Conservation (phyloP, 768 basidiomycete genomes). For the Trametes cubensis region DNA sequence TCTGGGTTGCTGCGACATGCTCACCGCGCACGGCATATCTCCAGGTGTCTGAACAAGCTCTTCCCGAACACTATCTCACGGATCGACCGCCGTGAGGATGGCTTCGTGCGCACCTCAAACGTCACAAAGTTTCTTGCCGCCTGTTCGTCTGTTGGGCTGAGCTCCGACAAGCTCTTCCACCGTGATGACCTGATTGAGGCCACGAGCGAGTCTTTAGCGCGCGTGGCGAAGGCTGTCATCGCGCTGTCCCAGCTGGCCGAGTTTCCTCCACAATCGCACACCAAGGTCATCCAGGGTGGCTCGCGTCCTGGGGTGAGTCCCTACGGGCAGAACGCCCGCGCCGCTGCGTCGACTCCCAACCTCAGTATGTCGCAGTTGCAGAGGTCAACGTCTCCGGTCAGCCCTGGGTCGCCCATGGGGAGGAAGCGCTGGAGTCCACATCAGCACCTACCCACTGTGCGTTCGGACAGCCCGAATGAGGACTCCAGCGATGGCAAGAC, state of each 20-base stretch:
- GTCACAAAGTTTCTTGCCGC: conserved; percentile 78
- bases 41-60: conserved; percentile 80
- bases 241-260: conserved; percentile 68
- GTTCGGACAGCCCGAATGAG: conserved; percentile 57
- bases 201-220: conserved; percentile 60
- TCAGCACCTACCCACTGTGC: conserved; percentile 50
- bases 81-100: conserved; percentile 68
- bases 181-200: conserved; percentile 68
- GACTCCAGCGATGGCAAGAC: conserved; percentile 39
- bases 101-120: conserved; percentile 67
- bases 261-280: conserved; percentile 47
- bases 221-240: conserved; percentile 76
- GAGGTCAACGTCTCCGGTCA: conserved; percentile 40
- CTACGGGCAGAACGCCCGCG: conserved; percentile 45
- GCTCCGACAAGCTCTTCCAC: conserved; percentile 64
- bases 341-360: conserved; percentile 67
- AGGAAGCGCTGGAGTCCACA: conserved; percentile 57
- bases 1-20: neutral
- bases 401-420: conserved; percentile 38
- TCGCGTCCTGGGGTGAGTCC: conserved; percentile 20
- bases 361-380: conserved; percentile 39
- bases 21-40: neutral
- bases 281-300: conserved; percentile 48
- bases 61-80: conserved; percentile 60
- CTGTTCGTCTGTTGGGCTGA: conserved; percentile 67